Conservation (phyloP, 2,329 filamentous ascomycete genomes). For the Trichoderma asperellum region DNA sequence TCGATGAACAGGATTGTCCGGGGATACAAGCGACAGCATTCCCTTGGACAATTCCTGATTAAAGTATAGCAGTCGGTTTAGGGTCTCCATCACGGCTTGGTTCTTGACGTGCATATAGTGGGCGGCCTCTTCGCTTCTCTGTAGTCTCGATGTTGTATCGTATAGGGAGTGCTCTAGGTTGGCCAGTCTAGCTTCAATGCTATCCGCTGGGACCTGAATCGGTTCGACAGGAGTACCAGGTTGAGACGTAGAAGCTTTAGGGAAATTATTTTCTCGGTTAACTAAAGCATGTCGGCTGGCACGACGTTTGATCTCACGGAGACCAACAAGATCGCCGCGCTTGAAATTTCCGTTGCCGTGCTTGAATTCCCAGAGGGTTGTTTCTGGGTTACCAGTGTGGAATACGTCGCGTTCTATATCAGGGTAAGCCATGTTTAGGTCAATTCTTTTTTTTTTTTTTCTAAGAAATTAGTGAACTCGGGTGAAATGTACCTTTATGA, state of each 20-base stretch:
- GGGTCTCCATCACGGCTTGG: slow-evolving; percentile 78
- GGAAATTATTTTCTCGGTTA: slow-evolving; percentile 83
- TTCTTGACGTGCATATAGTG: slow-evolving; percentile 80
- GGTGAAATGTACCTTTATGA: slow-evolving; percentile 78
- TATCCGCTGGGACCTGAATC: slow-evolving; percentile 71
- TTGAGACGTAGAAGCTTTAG: slow-evolving; percentile 76
- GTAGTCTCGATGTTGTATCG: slow-evolving; percentile 75
- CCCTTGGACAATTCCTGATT: slow-evolving; percentile 82
- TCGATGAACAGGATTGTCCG: slow-evolving; percentile 76
- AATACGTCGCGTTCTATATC: slow-evolving; percentile 91
- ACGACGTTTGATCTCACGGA: slow-evolving; percentile 93
- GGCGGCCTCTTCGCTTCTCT: slow-evolving; percentile 81
- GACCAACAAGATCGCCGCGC: slow-evolving; percentile 84
- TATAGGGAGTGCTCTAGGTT: slow-evolving; percentile 81
- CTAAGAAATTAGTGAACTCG: not conserved
- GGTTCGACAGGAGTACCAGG: slow-evolving; percentile 84
- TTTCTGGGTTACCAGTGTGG: slow-evolving; percentile 90
- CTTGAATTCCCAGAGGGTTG: slow-evolving; percentile 97
- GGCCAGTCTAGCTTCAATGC: slow-evolving; percentile 73
- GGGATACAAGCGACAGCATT: slow-evolving; percentile 72
- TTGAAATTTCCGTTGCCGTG: slow-evolving; percentile 98
- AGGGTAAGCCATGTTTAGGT: not conserved
- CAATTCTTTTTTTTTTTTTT: not conserved
- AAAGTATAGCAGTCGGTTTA: slow-evolving; percentile 72
- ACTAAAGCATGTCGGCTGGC: slow-evolving; percentile 92